Evolutionary conservation across 169 alveolate species (phyloP).

Genomic region (Besnoitia besnoiti): DNA sequence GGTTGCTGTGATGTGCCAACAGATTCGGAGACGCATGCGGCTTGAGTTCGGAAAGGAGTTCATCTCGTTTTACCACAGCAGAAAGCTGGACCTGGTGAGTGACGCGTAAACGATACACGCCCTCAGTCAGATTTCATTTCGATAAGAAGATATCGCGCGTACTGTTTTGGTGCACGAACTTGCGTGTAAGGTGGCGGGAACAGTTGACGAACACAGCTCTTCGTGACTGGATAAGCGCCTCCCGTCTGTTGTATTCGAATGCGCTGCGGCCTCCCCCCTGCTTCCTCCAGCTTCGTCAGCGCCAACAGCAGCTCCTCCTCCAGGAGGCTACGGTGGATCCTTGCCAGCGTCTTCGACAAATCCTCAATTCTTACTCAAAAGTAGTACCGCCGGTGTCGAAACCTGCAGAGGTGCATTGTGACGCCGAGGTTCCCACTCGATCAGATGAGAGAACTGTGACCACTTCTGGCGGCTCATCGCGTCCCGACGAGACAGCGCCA

Average conservation of each 20-base stretch:
- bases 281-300: not conserved
- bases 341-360: constrained; percentile 8
- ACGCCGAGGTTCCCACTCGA: no score
- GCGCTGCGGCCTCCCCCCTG: not conserved
- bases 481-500: no score
- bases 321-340: constrained; percentile 2
- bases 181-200: no score
- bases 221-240: not conserved
- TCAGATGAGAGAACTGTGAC: no score
- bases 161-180: no score
- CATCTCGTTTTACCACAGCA: not conserved
- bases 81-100: constrained; percentile 13
- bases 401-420: no score
- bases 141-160: no score
- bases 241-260: not conserved
- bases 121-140: not conserved
- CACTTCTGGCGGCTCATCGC: no score
- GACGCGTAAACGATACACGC: not conserved
- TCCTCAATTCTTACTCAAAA: no score
- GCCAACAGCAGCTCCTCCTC: not conserved
- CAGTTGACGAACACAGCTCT: not conserved
- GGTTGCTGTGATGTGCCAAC: not conserved
- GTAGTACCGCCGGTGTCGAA: no score
- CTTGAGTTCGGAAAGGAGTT: not conserved
- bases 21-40: not conserved